These are phyloP conservation scores for Baorangia bicolor DNA, from an alignment of 768 basidiomycete species.

Conservation along the genomic window DNA sequence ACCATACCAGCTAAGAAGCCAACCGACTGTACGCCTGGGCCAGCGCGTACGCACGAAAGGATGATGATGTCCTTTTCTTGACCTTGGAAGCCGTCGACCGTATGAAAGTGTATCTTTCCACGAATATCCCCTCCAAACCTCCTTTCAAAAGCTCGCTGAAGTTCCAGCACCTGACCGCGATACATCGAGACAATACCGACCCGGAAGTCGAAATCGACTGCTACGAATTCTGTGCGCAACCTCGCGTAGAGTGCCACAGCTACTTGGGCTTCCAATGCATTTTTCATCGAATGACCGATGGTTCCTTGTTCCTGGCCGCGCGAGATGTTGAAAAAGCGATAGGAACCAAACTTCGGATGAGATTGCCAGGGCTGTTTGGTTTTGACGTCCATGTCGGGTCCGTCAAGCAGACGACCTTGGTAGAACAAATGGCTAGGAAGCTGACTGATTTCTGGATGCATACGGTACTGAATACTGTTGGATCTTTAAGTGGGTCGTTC, in stretches of 20 bases:
- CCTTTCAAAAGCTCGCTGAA: constrained; percentile 65
- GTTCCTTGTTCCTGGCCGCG: constrained; percentile 59
- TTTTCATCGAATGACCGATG: constrained; percentile 70
- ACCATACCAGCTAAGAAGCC: constrained; percentile 82
- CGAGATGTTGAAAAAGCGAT: constrained; percentile 84
- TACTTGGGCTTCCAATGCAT: constrained; percentile 67
- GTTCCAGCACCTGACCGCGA: constrained; percentile 78
- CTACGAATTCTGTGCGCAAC: constrained; percentile 63
- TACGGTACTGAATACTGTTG: constrained; percentile 94
- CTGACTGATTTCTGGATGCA: constrained; percentile 94
- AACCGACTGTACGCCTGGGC: constrained; percentile 75
- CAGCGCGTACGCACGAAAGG: constrained; percentile 92
- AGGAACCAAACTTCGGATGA: constrained; percentile 74
- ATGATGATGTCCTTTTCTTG: constrained; percentile 99
- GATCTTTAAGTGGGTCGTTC: background rate
- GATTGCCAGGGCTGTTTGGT: constrained; percentile 86
- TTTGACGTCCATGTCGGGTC: constrained; percentile 82
- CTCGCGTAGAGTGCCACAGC: constrained; percentile 77
- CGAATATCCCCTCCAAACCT: constrained; percentile 72
- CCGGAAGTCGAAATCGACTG: constrained; percentile 50
- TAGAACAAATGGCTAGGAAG: constrained; percentile 92
- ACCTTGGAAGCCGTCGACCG: constrained; percentile 98
- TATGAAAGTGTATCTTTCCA: constrained; percentile 85
- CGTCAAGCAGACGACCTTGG: constrained; percentile 73
- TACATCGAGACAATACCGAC: constrained; percentile 91